A percentile compares a stretch with the other conserved stretches of the same genome.
Evolutionary conservation across 805 yeast species (phyloP).

Genomic region (Cyberlindnera subsufficiens): DNA sequence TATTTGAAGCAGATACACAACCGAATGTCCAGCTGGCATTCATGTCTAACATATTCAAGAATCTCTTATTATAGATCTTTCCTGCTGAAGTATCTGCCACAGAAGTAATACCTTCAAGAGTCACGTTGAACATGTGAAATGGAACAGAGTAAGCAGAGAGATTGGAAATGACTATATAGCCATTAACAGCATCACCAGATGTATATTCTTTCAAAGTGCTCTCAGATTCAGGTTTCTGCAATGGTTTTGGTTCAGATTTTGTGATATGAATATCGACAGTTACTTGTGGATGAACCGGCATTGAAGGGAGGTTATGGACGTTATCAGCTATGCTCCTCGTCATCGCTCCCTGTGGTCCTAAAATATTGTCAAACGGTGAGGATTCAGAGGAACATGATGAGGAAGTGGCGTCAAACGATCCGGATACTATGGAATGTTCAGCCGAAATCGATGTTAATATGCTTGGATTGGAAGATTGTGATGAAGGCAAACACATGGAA

Average conservation of each 20-base stretch:
- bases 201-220: constrained; percentile 48
- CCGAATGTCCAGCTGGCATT: constrained; percentile 50
- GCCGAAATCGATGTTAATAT: background rate
- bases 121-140: constrained; percentile 56
- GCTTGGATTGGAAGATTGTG: background rate
- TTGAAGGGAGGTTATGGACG: constrained; percentile 39
- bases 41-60: constrained; percentile 54
- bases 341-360: no score
- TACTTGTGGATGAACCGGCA: constrained; percentile 29
- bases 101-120: constrained; percentile 38
- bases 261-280: constrained; percentile 46
- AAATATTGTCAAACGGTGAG: background rate
- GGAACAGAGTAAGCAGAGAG: constrained; percentile 39
- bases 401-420: background rate
- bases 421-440: background rate
- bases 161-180: constrained; percentile 48
- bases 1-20: constrained; percentile 45
- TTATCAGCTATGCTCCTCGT: constrained; percentile 41
- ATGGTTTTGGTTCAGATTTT: constrained; percentile 42
- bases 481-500: constrained; percentile 2
- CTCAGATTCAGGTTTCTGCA: constrained; percentile 21
- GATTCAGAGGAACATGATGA: background rate
- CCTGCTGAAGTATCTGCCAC: constrained; percentile 27
- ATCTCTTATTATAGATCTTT: constrained; percentile 37
- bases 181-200: constrained; percentile 64